A percentile compares a stretch with the other conserved stretches of the same genome.
phyloP scores from a whole-genome alignment of 257 asterid genomes.

The Apocynum venetum region DNA sequence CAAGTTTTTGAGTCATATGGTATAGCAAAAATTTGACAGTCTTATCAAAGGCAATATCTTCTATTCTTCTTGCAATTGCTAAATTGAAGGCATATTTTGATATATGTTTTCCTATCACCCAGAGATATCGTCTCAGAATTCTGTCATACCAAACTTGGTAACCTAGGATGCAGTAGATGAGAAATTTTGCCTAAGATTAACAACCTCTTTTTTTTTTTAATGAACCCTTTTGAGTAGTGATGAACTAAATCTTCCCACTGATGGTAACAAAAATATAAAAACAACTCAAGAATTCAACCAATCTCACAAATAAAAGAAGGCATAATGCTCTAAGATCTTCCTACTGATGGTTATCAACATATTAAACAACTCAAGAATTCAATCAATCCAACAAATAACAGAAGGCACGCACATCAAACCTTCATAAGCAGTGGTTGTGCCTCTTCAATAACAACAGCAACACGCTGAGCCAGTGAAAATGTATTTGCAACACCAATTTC shows the following conservation, averaged over 20 bases:
- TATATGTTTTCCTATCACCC: not conserved
- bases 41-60: not conserved
- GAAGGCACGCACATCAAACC: constrained; percentile 50
- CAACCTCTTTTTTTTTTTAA: not conserved
- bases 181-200: not conserved
- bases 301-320: constrained; percentile 11
- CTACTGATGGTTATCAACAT: constrained; percentile 9
- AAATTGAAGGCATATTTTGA: not conserved
- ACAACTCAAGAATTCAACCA: not conserved
- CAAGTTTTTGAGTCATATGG: not conserved
- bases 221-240: not conserved
- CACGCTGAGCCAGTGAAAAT: constrained; percentile 67
- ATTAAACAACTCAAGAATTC: not conserved
- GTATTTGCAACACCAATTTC: constrained; percentile 74
- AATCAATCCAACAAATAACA: constrained; percentile 10
- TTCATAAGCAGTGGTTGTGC: constrained; percentile 77
- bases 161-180: not conserved
- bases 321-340: not conserved
- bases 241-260: not conserved
- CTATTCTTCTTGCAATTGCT: not conserved
- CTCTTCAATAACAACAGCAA: constrained; percentile 72
- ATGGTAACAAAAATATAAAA: not conserved
- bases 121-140: not conserved
- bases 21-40: not conserved
- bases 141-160: not conserved